These are phyloP conservation scores for Ogataea trehalophila DNA, from an alignment of 805 yeast species.

Conservation along the genomic window DNA sequence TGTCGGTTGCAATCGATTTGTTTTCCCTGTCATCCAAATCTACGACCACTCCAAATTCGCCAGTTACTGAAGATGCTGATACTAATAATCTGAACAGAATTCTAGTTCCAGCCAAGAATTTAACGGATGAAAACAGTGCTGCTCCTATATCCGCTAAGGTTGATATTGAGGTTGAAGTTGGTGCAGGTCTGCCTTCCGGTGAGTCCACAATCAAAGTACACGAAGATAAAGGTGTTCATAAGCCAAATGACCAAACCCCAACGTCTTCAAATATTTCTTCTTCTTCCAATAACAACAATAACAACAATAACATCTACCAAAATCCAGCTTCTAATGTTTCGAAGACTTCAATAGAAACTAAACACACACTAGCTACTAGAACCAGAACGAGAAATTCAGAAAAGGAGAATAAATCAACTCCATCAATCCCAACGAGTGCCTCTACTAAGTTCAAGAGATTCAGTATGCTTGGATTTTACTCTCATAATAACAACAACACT, in stretches of 20 bases:
- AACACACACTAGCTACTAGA: not conserved
- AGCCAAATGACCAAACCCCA: not conserved
- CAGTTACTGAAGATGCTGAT: slow-evolving; percentile 6
- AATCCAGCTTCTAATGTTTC: not conserved
- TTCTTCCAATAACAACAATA: not conserved
- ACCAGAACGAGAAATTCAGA: slow-evolving; percentile 13
- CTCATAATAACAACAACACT: slow-evolving; percentile 11
- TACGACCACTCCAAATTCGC: slow-evolving; percentile 15
- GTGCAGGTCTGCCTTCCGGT: not conserved
- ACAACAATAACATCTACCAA: not conserved
- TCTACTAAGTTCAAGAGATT: slow-evolving; percentile 28
- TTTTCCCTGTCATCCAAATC: slow-evolving; percentile 22
- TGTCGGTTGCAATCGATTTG: slow-evolving; percentile 29
- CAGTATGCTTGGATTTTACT: slow-evolving; percentile 30
- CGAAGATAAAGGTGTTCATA: not conserved
- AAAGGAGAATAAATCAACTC: slow-evolving; percentile 19
- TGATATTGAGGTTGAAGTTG: slow-evolving; percentile 1
- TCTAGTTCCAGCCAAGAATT: not conserved
- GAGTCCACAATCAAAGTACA: slow-evolving; percentile 1
- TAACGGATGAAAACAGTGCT: not conserved
- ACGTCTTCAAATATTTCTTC: no score
- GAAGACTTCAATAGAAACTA: not conserved
- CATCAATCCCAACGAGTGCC: slow-evolving; percentile 6
- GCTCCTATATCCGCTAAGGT: not conserved
- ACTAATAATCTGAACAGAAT: not conserved